A percentile compares a stretch with the other conserved stretches of the same genome.
phyloP scores from a whole-genome alignment of 2,329 filamentous ascomycete genomes.

The Lecanicillium sp. region DNA sequence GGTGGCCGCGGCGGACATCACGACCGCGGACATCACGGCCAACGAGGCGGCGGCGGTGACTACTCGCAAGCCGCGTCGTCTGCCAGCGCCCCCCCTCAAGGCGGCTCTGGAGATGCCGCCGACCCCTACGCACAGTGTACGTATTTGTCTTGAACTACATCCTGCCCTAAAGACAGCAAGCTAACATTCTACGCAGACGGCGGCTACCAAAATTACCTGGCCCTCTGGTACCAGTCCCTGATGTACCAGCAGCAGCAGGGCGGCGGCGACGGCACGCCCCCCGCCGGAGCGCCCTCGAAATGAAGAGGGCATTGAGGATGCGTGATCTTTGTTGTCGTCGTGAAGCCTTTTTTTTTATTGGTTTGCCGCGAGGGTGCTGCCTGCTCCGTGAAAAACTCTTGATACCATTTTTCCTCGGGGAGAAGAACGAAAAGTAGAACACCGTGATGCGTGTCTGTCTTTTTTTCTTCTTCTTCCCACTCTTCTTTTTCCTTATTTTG shows the following conservation, averaged over 20 bases:
- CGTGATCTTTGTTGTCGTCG: no score
- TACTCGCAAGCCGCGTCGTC: constrained; percentile 38
- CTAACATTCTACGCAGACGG: constrained; percentile 49
- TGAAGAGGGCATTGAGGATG: no score
- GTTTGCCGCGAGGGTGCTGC: constrained; percentile 1
- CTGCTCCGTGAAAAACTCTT: no score
- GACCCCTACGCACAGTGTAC: constrained; percentile 73
- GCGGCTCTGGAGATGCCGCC: constrained; percentile 43
- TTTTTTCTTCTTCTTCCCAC: no score
- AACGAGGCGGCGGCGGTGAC: constrained; percentile 41
- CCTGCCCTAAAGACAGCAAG: constrained; percentile 19
- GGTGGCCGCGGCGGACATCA: constrained; percentile 22
- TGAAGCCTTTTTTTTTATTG: constrained; percentile 17
- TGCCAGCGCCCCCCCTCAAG: constrained; percentile 38
- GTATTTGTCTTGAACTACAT: constrained; percentile 24
- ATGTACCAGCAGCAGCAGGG: constrained; percentile 37
- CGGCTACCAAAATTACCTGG: constrained; percentile 74
- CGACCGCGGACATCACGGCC: constrained; percentile 43
- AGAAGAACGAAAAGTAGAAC: no score
- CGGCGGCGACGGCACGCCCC: constrained; percentile 25
- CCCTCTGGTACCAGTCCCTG: constrained; percentile 72
- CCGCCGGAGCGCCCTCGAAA: constrained; percentile 25
- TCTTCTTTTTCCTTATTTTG: no score
- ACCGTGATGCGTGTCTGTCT: no score
- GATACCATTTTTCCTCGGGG: no score